phyloP scores from a whole-genome alignment of 805 yeast species.

The Candida bentonensis region DNA sequence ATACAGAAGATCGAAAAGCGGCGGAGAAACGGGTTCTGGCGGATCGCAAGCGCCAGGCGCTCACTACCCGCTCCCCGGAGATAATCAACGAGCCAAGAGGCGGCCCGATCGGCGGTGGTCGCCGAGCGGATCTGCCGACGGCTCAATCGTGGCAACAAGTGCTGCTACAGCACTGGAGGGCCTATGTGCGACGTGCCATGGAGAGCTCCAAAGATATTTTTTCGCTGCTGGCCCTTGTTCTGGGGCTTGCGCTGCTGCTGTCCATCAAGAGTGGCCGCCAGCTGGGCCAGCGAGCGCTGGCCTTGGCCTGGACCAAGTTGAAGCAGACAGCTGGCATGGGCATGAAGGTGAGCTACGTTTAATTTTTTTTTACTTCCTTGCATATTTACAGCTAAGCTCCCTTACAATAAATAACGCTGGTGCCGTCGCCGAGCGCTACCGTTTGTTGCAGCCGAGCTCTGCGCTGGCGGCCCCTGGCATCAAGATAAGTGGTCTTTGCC shows the following conservation, averaged over 20 bases:
- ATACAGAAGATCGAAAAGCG: not conserved
- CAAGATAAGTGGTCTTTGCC: not conserved
- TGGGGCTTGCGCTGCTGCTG: not conserved
- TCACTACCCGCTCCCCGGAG: not conserved
- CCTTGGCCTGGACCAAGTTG: not conserved
- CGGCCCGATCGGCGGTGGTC: not conserved
- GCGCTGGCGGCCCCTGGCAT: not conserved
- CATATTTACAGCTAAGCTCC: not conserved
- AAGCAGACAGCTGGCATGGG: constrained; percentile 1
- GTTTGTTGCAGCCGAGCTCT: not conserved
- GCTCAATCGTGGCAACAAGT: not conserved
- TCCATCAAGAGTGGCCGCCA: not conserved
- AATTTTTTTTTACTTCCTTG: not conserved
- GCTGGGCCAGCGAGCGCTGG: not conserved
- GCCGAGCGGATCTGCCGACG: not conserved
- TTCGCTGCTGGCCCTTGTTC: not conserved
- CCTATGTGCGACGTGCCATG: not conserved
- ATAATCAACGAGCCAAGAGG: not conserved
- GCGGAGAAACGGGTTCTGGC: not conserved
- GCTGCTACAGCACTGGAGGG: not conserved
- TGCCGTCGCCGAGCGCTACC: not conserved
- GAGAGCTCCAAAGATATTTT: not conserved
- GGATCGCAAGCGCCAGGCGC: not conserved
- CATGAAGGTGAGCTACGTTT: not conserved
- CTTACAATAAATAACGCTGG: constrained; percentile 1